phyloP scores from a whole-genome alignment of 805 yeast genomes.

The Isabelozyma heimii region DNA sequence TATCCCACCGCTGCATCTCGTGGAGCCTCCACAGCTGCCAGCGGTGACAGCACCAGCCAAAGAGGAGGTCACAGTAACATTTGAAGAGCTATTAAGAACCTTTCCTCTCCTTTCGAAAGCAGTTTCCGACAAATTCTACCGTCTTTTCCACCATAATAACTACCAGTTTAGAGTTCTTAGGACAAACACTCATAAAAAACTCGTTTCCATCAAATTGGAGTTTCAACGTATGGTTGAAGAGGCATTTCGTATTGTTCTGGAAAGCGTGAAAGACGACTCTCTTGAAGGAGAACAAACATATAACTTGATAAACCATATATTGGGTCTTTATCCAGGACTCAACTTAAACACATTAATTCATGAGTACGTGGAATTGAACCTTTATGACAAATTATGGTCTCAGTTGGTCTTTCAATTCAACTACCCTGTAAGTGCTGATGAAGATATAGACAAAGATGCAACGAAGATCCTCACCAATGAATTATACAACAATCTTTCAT shows the following conservation, averaged over 20 bases:
- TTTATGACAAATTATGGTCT: constrained; percentile 68
- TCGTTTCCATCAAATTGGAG: constrained; percentile 23
- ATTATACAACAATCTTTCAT: constrained; percentile 32
- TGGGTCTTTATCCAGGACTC: constrained; percentile 32
- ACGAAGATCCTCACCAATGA: constrained; percentile 22
- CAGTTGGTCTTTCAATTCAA: constrained; percentile 36
- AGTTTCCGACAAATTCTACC: constrained; percentile 36
- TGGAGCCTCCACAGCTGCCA: not conserved
- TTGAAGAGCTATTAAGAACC: constrained; percentile 35
- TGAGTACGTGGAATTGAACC: constrained; percentile 67
- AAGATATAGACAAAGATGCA: constrained; percentile 21
- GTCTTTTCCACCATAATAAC: constrained; percentile 42
- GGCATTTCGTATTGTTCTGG: constrained; percentile 36
- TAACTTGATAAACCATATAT: constrained; percentile 26
- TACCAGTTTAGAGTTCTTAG: constrained; percentile 27
- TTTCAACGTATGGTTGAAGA: constrained; percentile 32
- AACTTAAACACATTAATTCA: constrained; percentile 57
- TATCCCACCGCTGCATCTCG: not conserved
- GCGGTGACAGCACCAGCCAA: not conserved
- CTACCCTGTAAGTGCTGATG: constrained; percentile 17
- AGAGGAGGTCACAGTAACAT: constrained; percentile 14
- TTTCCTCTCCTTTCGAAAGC: constrained; percentile 39
- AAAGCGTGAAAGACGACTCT: constrained; percentile 32
- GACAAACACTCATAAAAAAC: constrained; percentile 22
- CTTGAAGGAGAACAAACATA: constrained; percentile 35